phyloP scores from a whole-genome alignment of 1,139 yeast species.

The Lodderomyces pseudojiufengensis region DNA sequence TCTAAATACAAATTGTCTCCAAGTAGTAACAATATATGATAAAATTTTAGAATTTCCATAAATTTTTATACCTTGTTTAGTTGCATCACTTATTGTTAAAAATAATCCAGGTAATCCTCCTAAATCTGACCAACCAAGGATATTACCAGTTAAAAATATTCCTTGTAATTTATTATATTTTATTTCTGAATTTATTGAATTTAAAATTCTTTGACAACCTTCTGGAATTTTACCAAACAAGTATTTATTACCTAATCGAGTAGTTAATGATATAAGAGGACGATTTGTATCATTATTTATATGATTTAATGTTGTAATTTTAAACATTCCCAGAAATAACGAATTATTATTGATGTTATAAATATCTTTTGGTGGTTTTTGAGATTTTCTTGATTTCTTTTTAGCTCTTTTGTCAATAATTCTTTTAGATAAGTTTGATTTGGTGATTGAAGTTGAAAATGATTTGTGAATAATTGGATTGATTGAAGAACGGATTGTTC shows the following conservation, averaged over 20 bases:
- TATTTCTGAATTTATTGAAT: constrained; percentile 43
- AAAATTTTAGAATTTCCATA: constrained; percentile 37
- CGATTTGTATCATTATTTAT: constrained; percentile 58
- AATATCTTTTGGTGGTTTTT: too few relatives aligned
- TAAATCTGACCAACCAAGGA: constrained; percentile 63
- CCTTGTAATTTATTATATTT: constrained; percentile 55
- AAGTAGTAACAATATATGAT: constrained; percentile 62
- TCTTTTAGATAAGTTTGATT: too few relatives aligned
- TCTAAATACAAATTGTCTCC: constrained; percentile 89
- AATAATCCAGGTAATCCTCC: constrained; percentile 92
- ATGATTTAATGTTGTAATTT: constrained; percentile 47
- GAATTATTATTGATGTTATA: too few relatives aligned
- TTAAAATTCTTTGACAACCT: constrained; percentile 74
- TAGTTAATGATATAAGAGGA: constrained; percentile 54
- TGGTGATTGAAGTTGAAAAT: too few relatives aligned
- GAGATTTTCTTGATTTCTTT: too few relatives aligned
- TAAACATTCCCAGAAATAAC: constrained; percentile 25
- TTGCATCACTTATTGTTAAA: constrained; percentile 81
- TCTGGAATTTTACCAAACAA: constrained; percentile 81
- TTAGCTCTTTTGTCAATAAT: too few relatives aligned
- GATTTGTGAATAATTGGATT: too few relatives aligned
- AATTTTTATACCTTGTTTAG: constrained; percentile 46
- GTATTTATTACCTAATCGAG: constrained; percentile 54
- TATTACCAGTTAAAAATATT: constrained; percentile 70
- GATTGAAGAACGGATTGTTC: too few relatives aligned